Conservation (phyloP, 2,329 filamentous ascomycete genomes). For the Sarocladium kiliense region DNA sequence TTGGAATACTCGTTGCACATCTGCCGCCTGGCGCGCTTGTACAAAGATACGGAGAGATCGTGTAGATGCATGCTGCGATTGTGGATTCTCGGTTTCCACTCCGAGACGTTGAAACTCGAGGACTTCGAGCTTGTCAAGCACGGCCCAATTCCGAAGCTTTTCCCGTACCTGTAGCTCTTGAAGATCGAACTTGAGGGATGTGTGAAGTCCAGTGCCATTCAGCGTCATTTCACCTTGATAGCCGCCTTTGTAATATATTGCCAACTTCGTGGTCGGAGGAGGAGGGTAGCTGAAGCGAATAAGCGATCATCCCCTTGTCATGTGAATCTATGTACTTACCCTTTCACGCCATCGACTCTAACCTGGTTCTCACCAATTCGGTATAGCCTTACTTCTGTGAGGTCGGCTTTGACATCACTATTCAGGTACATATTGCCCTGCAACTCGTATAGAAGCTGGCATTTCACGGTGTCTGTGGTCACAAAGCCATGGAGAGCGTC, state of each 20-base stretch:
- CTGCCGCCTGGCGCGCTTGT: constrained; percentile 25
- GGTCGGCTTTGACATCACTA: constrained; percentile 38
- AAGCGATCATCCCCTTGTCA: too few species aligned
- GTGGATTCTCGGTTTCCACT: constrained; percentile 26
- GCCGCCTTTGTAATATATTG: constrained; percentile 43
- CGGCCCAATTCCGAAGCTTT: constrained; percentile 31
- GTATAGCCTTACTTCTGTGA: constrained; percentile 28
- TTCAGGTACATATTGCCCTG: constrained; percentile 44
- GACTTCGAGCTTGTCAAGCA: constrained; percentile 36
- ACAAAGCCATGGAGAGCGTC: constrained; percentile 36
- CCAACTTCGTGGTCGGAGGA: constrained; percentile 46
- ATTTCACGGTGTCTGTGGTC: constrained; percentile 29
- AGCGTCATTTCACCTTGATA: constrained; percentile 39
- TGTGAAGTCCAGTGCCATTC: constrained; percentile 43
- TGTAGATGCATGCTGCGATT: constrained; percentile 33
- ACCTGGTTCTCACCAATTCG: constrained; percentile 31
- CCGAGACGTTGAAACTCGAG: constrained; percentile 45
- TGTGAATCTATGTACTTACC: constrained; percentile 20
- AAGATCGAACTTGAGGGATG: constrained; percentile 41
- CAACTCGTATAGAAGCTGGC: constrained; percentile 44
- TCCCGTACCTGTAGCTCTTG: constrained; percentile 41
- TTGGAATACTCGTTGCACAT: constrained; percentile 22
- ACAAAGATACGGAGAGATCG: constrained; percentile 40
- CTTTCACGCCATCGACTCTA: constrained; percentile 33
- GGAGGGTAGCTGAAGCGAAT: constrained; percentile 23